phyloP scores from a whole-genome alignment of 2,329 filamentous ascomycete species.

The Talaromyces sp. region DNA sequence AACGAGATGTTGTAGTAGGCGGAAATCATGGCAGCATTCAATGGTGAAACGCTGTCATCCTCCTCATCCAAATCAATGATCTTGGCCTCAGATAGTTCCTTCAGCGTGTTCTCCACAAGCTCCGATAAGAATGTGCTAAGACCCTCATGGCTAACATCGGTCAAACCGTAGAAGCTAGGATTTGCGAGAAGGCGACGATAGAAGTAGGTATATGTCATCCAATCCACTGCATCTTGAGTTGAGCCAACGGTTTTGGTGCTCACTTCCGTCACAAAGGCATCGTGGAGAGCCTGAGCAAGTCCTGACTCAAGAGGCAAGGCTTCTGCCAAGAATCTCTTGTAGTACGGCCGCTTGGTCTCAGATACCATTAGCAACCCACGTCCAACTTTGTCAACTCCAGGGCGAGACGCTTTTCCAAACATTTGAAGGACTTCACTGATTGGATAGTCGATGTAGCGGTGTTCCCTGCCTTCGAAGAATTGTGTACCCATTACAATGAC shows the following conservation, averaged over 20 bases:
- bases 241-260: conserved; percentile 94
- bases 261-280: conserved; percentile 95
- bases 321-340: conserved; percentile 97
- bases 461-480: conserved; percentile 92
- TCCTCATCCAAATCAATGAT: conserved; percentile 95
- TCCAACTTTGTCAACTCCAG: conserved; percentile 70
- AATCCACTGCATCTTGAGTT: conserved; percentile 94
- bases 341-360: conserved; percentile 90
- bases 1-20: conserved; percentile 99
- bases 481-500: conserved; percentile 97
- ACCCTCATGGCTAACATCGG: conserved; percentile 82
- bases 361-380: conserved; percentile 96
- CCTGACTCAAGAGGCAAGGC: conserved; percentile 93
- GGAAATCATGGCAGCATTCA: conserved; percentile 96
- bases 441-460: conserved; percentile 94
- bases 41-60: conserved; percentile 78
- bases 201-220: conserved; percentile 98
- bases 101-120: conserved; percentile 84
- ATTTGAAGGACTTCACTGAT: conserved; percentile 93
- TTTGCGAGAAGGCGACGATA: conserved; percentile 92
- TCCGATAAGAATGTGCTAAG: conserved; percentile 94
- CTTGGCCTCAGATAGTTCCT: conserved; percentile 85
- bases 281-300: conserved; percentile 82
- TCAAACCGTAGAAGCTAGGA: conserved; percentile 90
- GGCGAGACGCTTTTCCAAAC: conserved; percentile 87